A percentile compares a stretch with the other conserved stretches of the same genome.
These are phyloP conservation scores for Monosporozyma aquatica DNA, from an alignment of 805 yeast species.

Conservation along the genomic window DNA sequence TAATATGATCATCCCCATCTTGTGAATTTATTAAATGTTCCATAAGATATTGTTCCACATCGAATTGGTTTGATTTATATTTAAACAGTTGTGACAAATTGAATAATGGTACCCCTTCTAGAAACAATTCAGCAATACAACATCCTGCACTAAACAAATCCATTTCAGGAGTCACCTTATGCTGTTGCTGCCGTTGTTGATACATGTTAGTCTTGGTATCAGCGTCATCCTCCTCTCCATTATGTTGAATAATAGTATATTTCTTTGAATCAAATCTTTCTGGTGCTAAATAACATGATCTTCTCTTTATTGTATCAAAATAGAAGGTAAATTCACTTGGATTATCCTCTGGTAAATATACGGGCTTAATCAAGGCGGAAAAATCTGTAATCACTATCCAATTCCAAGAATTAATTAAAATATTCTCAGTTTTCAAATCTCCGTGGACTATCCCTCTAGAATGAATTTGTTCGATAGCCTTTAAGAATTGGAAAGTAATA, in stretches of 20 bases:
- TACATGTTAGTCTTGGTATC: too few species aligned
- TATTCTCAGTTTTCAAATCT: conserved; percentile 84
- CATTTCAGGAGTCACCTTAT: conserved; percentile 57
- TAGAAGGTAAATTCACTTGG: conserved; percentile 88
- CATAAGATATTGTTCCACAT: conserved; percentile 34
- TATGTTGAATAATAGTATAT: too few species aligned
- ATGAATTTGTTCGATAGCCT: conserved; percentile 59
- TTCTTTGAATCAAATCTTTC: conserved; percentile 77
- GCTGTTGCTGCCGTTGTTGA: too few species aligned
- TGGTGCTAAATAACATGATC: conserved; percentile 89
- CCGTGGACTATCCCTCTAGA: conserved; percentile 63
- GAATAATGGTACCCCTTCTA: conserved; percentile 81
- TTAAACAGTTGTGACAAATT: conserved; percentile 80
- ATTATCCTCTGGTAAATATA: conserved; percentile 79
- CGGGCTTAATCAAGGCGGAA: conserved; percentile 69
- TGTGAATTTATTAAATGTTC: conserved; percentile 33
- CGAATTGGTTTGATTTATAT: conserved; percentile 59
- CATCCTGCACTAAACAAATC: conserved; percentile 82
- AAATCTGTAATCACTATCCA: conserved; percentile 81
- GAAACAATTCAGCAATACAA: conserved; percentile 78
- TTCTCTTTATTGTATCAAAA: conserved; percentile 81
- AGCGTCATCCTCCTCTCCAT: too few species aligned
- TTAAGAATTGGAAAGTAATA: conserved; percentile 70
- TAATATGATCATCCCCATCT: too few species aligned
- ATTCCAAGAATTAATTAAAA: conserved; percentile 79